Conservation (phyloP, 1,139 yeast genomes). For the Candida albicans region DNA sequence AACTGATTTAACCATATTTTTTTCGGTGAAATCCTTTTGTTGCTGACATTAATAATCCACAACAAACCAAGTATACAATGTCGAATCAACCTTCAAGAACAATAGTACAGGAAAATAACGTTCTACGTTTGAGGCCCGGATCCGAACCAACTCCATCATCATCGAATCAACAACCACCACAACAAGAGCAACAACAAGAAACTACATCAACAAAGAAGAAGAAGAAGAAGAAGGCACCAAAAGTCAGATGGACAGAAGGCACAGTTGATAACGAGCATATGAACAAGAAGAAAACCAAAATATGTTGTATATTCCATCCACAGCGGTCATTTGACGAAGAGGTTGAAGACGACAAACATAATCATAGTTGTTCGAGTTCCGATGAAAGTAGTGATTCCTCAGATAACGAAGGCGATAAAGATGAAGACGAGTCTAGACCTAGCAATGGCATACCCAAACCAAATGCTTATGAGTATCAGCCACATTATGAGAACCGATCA, state of each 20-base stretch:
- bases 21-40: neutral
- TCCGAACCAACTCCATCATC: conserved; percentile 4
- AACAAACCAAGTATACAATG: neutral
- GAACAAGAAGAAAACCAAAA: conserved; percentile 84
- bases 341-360: conserved; percentile 9
- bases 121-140: conserved; percentile 8
- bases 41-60: too few relatives aligned
- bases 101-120: conserved; percentile 2
- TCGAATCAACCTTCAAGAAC: conserved; percentile 4
- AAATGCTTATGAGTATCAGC: conserved; percentile 77
- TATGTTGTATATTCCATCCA: conserved; percentile 95
- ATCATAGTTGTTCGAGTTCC: conserved; percentile 33
- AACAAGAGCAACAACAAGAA: neutral
- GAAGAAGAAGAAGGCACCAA: conserved; percentile 35
- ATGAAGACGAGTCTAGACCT: conserved; percentile 8
- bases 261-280: conserved; percentile 87
- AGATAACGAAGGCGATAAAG: conserved; percentile 24
- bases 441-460: conserved; percentile 34
- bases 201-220: conserved; percentile 14
- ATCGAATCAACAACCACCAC: conserved; percentile 1
- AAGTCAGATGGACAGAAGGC: conserved; percentile 81
- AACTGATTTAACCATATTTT: neutral
- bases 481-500: conserved; percentile 49
- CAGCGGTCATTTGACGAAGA: conserved; percentile 68
- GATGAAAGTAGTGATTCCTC: conserved; percentile 35